Evolutionary conservation across 352 stramenopile species (phyloP).

Genomic region (Globisporangium spinosum): DNA sequence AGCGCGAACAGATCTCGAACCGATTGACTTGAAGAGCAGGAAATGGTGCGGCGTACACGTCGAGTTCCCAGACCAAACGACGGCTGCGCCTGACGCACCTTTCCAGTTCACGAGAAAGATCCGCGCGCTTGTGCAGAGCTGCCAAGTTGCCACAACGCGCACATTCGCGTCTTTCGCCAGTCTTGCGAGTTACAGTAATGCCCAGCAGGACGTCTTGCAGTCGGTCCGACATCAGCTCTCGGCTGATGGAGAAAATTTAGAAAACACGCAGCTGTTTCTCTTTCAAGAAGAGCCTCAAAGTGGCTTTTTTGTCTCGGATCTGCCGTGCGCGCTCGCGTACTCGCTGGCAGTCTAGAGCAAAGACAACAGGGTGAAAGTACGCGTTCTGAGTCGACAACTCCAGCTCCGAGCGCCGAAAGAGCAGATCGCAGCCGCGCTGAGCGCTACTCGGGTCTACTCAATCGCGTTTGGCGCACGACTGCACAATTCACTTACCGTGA

Average conservation of each 20-base stretch:
- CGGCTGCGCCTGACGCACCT: neutral
- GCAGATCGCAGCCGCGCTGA: neutral
- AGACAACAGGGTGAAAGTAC: neutral
- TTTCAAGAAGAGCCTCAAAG: neutral
- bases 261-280: constrained; percentile 15
- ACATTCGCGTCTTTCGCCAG: neutral
- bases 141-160: neutral
- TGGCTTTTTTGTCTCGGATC: constrained; percentile 8
- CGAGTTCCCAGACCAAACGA: neutral
- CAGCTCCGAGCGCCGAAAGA: constrained; percentile 1
- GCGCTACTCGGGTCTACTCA: constrained; percentile 9
- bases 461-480: constrained; percentile 6
- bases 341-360: constrained; percentile 2
- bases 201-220: constrained; percentile 11
- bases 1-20: neutral
- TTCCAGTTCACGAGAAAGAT: constrained; percentile 12
- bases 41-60: constrained; percentile 12
- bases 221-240: constrained; percentile 13
- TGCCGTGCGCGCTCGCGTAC: constrained; percentile 15
- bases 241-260: constrained; percentile 12
- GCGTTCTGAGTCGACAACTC: constrained; percentile 5
- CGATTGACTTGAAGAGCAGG: neutral
- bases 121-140: constrained; percentile 8
- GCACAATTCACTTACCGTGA: constrained; percentile 7
- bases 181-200: constrained; percentile 13